A percentile compares a stretch with the other conserved stretches of the same genome.
phyloP scores from a whole-genome alignment of 2,329 filamentous ascomycete species.

The Bimuria novae-zelandiae region DNA sequence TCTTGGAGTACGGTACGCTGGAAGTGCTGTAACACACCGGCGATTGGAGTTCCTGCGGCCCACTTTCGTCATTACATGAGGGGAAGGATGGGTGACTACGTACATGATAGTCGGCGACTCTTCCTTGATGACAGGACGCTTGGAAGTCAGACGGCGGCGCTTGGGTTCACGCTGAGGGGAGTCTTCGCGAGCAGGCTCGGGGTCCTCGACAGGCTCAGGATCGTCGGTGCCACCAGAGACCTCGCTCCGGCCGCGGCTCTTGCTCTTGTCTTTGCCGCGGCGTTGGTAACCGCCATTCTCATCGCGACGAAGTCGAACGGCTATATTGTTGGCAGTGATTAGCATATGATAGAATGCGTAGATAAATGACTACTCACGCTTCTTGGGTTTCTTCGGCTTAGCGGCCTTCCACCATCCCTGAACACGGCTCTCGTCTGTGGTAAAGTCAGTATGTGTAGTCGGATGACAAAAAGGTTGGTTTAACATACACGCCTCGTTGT shows the following conservation, averaged over 20 bases:
- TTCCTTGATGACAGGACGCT: neutral
- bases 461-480: neutral
- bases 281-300: constrained; percentile 32
- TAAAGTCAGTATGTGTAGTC: neutral
- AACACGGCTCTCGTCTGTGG: constrained; percentile 29
- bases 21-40: too few relatives aligned
- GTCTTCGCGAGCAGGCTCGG: neutral
- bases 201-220: neutral
- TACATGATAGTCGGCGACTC: constrained; percentile 14
- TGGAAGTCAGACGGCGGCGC: neutral
- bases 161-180: constrained; percentile 2
- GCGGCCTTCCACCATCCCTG: constrained; percentile 25
- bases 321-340: neutral
- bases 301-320: constrained; percentile 30
- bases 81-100: constrained; percentile 8
- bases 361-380: neutral
- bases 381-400: constrained; percentile 33
- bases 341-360: neutral
- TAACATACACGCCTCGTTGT: constrained; percentile 28
- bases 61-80: too few relatives aligned
- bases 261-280: constrained; percentile 25
- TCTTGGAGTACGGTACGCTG: too few relatives aligned
- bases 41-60: too few relatives aligned
- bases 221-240: constrained; percentile 16
- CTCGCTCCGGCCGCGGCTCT: constrained; percentile 14